phyloP scores from a whole-genome alignment of 2,329 filamentous ascomycete genomes.

The Rachicladosporium sp. region DNA sequence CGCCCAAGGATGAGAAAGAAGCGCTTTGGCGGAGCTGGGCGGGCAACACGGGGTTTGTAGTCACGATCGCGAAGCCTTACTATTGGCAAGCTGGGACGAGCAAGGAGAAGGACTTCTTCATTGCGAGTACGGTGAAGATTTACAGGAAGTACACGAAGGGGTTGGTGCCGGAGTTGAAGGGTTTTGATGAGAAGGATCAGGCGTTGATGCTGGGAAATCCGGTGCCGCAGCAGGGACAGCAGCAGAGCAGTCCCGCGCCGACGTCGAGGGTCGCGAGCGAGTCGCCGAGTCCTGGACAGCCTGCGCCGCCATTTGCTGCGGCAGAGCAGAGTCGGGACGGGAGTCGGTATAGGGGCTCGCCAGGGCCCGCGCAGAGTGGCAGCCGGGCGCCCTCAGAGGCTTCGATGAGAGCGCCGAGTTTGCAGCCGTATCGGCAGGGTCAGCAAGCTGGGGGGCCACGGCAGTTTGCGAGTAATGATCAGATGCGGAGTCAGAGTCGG shows the following conservation, averaged over 20 bases:
- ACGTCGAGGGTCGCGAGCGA: neutral
- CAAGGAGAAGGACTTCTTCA: conserved; percentile 98
- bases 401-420: neutral
- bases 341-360: conserved; percentile 17
- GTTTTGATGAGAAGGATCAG: conserved; percentile 70
- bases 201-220: conserved; percentile 55
- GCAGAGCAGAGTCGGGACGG: conserved; percentile 17
- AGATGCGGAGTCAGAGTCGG: conserved; percentile 21
- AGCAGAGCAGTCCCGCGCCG: conserved; percentile 4
- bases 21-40: conserved; percentile 61
- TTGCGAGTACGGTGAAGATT: conserved; percentile 90
- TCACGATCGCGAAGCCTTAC: conserved; percentile 86
- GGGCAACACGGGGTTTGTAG: conserved; percentile 69
- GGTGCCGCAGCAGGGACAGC: conserved; percentile 3
- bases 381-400: conserved; percentile 9
- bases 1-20: conserved; percentile 46
- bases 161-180: conserved; percentile 61
- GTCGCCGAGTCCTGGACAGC: conserved; percentile 1
- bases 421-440: neutral
- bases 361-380: conserved; percentile 19
- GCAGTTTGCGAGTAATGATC: conserved; percentile 21
- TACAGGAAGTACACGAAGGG: conserved; percentile 93
- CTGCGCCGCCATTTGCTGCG: conserved; percentile 18
- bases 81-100: conserved; percentile 90
- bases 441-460: conserved; percentile 9